A percentile compares a stretch with the other conserved stretches of the same genome.
phyloP scores from a whole-genome alignment of 2,329 filamentous ascomycete species.

The Penicillium sp. region DNA sequence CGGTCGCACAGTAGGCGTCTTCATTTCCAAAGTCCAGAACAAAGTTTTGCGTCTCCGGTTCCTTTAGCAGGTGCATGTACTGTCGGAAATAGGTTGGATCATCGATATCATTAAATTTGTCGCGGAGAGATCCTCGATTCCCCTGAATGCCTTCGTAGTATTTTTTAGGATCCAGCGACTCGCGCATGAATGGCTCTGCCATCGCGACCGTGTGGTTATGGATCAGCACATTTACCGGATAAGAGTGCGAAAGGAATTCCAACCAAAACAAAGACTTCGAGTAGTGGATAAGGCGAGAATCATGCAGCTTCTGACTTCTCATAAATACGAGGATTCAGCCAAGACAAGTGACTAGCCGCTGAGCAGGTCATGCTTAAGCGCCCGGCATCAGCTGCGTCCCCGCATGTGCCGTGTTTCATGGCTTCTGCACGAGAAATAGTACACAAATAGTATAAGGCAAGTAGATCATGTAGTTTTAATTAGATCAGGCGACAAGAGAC shows the following conservation, averaged over 20 bases:
- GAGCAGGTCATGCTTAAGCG: slow-evolving; percentile 24
- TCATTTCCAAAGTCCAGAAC: slow-evolving; percentile 46
- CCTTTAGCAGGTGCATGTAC: slow-evolving; percentile 30
- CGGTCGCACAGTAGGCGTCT: slow-evolving; percentile 41
- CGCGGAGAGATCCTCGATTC: slow-evolving; percentile 16
- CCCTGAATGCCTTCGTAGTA: slow-evolving; percentile 34
- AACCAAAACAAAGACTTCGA: no score
- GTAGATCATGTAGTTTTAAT: background rate
- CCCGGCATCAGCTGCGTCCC: slow-evolving; percentile 18
- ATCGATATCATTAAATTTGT: slow-evolving; percentile 41
- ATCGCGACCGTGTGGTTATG: slow-evolving; percentile 1
- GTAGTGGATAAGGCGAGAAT: no score
- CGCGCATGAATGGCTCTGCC: slow-evolving; percentile 12
- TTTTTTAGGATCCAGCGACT: slow-evolving; percentile 18
- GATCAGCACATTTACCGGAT: no score
- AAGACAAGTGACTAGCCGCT: slow-evolving; percentile 7
- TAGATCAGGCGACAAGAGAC: no score
- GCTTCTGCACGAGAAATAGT: background rate
- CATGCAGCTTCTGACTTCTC: background rate
- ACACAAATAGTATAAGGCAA: background rate
- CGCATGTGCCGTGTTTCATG: background rate
- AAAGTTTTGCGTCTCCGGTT: slow-evolving; percentile 40
- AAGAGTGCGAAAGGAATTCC: no score
- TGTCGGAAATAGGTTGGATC: slow-evolving; percentile 30
- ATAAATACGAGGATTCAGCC: background rate